phyloP scores from a whole-genome alignment of 2,329 filamentous ascomycete species.

The Ceratocystiopsis sp. region DNA sequence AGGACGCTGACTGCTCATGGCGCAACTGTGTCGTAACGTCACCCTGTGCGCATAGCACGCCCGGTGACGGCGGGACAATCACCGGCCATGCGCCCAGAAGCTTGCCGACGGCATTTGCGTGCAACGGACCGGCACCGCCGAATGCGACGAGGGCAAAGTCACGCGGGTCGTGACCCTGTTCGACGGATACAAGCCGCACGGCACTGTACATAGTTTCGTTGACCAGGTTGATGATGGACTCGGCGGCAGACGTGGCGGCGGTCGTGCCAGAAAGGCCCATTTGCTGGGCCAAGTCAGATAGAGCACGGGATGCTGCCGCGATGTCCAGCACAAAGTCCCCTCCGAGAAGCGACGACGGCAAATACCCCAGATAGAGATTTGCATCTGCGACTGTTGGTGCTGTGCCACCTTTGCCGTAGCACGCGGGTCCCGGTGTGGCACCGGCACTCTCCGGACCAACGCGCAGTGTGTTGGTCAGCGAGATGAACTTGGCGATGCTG shows the following conservation, averaged over 20 bases:
- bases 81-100: slow-evolving; percentile 32
- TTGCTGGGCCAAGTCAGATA: slow-evolving; percentile 25
- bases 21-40: slow-evolving; percentile 31
- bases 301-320: slow-evolving; percentile 21
- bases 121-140: slow-evolving; percentile 32
- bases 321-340: slow-evolving; percentile 27
- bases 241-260: slow-evolving; percentile 22
- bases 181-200: slow-evolving; percentile 30
- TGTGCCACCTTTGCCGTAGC: slow-evolving; percentile 28
- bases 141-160: slow-evolving; percentile 34
- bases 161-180: slow-evolving; percentile 32
- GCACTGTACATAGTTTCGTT: slow-evolving; percentile 35
- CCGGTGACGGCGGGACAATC: slow-evolving; percentile 32
- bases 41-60: slow-evolving; percentile 30
- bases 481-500: slow-evolving; percentile 29
- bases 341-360: slow-evolving; percentile 27
- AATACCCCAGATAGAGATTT: slow-evolving; percentile 28
- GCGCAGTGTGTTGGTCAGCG: slow-evolving; percentile 28
- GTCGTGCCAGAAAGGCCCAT: slow-evolving; percentile 20
- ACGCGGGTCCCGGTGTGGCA: slow-evolving; percentile 28
- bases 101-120: slow-evolving; percentile 31
- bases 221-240: slow-evolving; percentile 30
- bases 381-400: slow-evolving; percentile 31
- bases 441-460: slow-evolving; percentile 33
- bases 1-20: slow-evolving; percentile 27